These are phyloP conservation scores for Stentor coeruleus DNA, from an alignment of 73 alveolate species.

Conservation along the genomic window DNA sequence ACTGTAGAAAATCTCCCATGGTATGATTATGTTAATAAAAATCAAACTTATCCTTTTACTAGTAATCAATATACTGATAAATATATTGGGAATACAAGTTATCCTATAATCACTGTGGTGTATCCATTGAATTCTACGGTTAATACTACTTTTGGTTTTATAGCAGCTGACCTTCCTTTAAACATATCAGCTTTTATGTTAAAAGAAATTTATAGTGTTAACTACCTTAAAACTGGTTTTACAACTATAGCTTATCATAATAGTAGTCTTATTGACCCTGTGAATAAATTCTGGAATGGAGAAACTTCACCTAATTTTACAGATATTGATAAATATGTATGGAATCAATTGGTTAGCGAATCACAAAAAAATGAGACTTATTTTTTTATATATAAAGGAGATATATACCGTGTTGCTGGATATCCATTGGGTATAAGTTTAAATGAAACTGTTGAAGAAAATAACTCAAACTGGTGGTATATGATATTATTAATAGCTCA, in stretches of 20 bases:
- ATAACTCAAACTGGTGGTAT: neutral
- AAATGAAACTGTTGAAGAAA: neutral
- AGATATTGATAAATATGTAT: neutral
- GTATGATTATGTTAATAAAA: neutral
- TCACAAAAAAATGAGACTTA: neutral
- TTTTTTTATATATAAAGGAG: neutral
- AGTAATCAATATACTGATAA: neutral
- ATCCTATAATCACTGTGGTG: neutral
- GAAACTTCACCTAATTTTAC: neutral
- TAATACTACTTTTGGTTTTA: neutral
- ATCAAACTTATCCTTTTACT: neutral
- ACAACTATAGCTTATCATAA: neutral
- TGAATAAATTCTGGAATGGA: neutral
- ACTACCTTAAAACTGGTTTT: neutral
- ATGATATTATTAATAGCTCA: neutral
- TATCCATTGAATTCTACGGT: neutral
- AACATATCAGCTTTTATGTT: neutral
- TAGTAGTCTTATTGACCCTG: neutral
- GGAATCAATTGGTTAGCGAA: neutral
- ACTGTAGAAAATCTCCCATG: neutral
- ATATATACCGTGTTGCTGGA: conserved; percentile 15
- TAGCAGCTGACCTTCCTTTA: conserved; percentile 12
- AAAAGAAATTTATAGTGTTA: neutral
- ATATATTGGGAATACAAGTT: neutral
- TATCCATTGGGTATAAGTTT: neutral